Conservation (phyloP, 768 basidiomycete species). For the Xerocomellus chrysenteron region DNA sequence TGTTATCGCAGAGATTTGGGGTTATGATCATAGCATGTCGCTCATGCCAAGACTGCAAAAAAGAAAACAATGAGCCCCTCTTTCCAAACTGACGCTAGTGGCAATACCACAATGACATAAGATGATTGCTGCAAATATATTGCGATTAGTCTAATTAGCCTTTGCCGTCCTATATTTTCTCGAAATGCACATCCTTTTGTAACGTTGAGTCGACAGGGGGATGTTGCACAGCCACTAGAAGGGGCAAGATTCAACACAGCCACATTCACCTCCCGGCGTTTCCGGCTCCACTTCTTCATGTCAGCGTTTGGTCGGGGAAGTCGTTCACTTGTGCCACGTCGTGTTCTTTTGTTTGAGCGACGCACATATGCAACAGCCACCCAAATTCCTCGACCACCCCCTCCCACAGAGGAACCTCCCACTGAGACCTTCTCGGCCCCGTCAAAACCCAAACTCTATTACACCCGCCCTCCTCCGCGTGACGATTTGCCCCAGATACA, state of each 20-base stretch:
- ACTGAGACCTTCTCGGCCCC: conserved; percentile 44
- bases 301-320: conserved; percentile 11
- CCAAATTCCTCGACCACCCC: conserved; percentile 27
- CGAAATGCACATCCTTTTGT: background rate
- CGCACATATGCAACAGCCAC: conserved; percentile 21
- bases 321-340: conserved; percentile 6
- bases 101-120: too few relatives aligned
- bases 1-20: background rate
- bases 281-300: conserved; percentile 8
- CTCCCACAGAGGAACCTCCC: conserved; percentile 29
- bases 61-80: background rate
- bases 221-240: conserved; percentile 3
- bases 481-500: conserved; percentile 43
- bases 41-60: background rate
- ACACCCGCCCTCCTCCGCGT: conserved; percentile 38
- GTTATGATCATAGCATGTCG: too few relatives aligned
- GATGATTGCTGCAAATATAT: too few relatives aligned
- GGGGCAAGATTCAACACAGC: conserved; percentile 2
- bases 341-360: conserved; percentile 9
- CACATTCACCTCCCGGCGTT: background rate
- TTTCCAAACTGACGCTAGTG: background rate
- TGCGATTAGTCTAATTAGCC: background rate
- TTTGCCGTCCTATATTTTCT: background rate
- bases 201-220: too few relatives aligned
- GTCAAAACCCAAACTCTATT: conserved; percentile 45